Percentiles rank a stretch among this genome's conserved stretches.
Evolutionary conservation across 2,329 filamentous ascomycete genomes (phyloP).

Genomic region (Aspergillus niger): DNA sequence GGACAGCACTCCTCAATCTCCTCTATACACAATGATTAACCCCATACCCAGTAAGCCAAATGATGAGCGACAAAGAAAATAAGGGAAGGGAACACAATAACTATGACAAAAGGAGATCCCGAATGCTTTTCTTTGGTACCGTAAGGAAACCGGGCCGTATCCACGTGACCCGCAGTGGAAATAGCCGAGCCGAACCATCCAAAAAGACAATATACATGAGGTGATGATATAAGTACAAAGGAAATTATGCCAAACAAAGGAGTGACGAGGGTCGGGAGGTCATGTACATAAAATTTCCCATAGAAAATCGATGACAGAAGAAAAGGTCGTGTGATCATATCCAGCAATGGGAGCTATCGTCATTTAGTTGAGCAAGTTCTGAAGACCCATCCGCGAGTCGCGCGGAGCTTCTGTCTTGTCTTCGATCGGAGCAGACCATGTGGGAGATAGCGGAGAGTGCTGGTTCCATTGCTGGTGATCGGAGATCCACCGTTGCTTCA

Average conservation of each 20-base stretch:
- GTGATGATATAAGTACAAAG: conserved; percentile 23
- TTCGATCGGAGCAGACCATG: conserved; percentile 23
- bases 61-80: conserved; percentile 4
- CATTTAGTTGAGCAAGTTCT: conserved; percentile 43
- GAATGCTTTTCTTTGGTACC: conserved; percentile 11
- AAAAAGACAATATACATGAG: conserved; percentile 18
- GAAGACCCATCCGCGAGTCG: conserved; percentile 44
- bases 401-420: conserved; percentile 29
- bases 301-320: conserved; percentile 11
- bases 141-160: conserved; percentile 6
- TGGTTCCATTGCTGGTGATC: conserved; percentile 35
- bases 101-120: not conserved
- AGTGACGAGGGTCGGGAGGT: conserved; percentile 20
- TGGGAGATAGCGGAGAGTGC: conserved; percentile 28
- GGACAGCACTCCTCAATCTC: conserved; percentile 11
- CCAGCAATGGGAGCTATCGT: conserved; percentile 19
- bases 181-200: conserved; percentile 7
- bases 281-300: conserved; percentile 19
- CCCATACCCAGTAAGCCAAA: not conserved
- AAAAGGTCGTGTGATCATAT: conserved; percentile 28
- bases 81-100: conserved; percentile 8
- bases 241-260: conserved; percentile 19
- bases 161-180: conserved; percentile 24
- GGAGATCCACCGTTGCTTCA: conserved; percentile 31
- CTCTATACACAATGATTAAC: conserved; percentile 17